Evolutionary conservation across 2,329 filamentous ascomycete species (phyloP), one percentile per base, ranked within the genome.

Genomic region (Penicillium capsulatum): DNA sequence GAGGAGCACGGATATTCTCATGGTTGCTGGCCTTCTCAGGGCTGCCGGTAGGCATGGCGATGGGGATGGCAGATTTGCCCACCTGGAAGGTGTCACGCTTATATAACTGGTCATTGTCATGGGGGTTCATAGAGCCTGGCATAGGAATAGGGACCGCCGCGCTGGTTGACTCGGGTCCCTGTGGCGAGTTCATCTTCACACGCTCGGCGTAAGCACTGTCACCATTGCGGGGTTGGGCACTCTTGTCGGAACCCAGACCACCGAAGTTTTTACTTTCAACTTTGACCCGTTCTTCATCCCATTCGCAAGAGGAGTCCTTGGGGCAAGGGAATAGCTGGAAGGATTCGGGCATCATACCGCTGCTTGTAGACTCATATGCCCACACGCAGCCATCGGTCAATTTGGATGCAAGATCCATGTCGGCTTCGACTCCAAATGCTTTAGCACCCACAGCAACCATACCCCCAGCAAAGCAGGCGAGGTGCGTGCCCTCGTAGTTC

Each of bases 341-440:
- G 32, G 67, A 59, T 54, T 82, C 79, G 1, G 79, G 77, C 78
- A 82, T 82, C 42, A 82, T 74, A 4, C 78, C 77, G 2, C 73
- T 66, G 1, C 72, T 71, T 4, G 74, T 73, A 7, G 70, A 65
- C 47, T 74, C 70, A 57, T 82, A 81, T 1, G 77, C 73, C 77
- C 77, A 82, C n/a, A 81, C 72, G 54, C 79, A 82, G 3, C 74
- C 75, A 40, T 81, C 72, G 0, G 77, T 75, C 31, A 82, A 64
- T 51, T 78, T 75, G 30, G 69, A 65, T 8, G 75, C 79, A 36
- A 80, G 71, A 1, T 70, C 64, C 44, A 81, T 63, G 49, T 82
- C 77, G 11, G 64, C 62, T 2, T 72, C 60, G n/a, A 75, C 66
- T 10, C 69, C 61, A 56, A 81, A 80, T 1, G 81, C 54, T 51